These are phyloP conservation scores for Camellia oleifera DNA, from an alignment of 179 eudicot genomes.

Conservation along the genomic window DNA sequence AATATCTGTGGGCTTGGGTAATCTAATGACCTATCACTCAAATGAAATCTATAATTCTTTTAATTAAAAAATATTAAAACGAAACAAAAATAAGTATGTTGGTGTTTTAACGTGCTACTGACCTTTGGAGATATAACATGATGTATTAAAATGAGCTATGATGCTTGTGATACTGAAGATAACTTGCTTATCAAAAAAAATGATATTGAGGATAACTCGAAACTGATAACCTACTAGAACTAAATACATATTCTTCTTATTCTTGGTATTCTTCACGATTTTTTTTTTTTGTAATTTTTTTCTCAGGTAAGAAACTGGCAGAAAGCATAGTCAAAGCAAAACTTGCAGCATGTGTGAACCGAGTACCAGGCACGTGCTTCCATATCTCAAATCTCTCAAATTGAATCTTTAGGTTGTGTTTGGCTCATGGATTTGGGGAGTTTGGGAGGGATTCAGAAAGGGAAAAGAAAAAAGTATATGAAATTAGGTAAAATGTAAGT, in stretches of 20 bases:
- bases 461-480: no score
- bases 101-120: neutral
- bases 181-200: neutral
- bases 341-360: slow-evolving; percentile 96
- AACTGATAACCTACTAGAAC: neutral
- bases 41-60: neutral
- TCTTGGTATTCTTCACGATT: neutral
- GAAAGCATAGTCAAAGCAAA: slow-evolving; percentile 87
- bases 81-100: neutral
- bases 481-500: no score
- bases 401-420: no score
- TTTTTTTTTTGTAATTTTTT: neutral
- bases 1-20: neutral
- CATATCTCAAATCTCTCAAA: neutral
- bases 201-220: neutral
- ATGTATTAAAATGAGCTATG: no score
- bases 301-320: slow-evolving; percentile 78
- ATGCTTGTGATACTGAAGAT: no score
- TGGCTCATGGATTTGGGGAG: no score
- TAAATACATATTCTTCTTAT: neutral
- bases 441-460: no score
- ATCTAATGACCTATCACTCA: neutral
- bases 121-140: neutral
- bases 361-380: slow-evolving; percentile 79
- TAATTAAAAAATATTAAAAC: neutral